Base-by-base conservation (phyloP, 2,329 filamentous ascomycete species). In the Microascus cirrosus region DNA sequence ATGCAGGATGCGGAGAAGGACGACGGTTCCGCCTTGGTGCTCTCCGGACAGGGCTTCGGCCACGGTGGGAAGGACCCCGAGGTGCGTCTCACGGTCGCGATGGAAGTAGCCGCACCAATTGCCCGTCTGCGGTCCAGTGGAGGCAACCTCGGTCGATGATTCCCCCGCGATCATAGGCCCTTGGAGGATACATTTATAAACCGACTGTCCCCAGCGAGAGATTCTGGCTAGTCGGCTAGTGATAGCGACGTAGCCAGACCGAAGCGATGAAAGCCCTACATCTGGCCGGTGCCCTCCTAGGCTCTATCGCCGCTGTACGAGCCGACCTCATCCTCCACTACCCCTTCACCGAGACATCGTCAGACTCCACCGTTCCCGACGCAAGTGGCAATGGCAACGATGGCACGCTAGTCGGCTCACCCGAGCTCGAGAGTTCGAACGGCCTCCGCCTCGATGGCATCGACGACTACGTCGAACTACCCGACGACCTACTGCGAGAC, bases 401-500 rank as follows among this genome's bases (percentile, higher is more conserved):
- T 32, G 64, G 61, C 28, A 61, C 56, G n/a, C 56, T 65, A n/a
- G 53, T 60, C n/a, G 63, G 64, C 34, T 57, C 53, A 4, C 60
- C 64, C n/a, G 52, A 51, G 15, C 34, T 65, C 7, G 13, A 45
- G 1, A 45, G 62, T 48, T 61, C 62, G 3, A 59, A 52, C 20
- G 60, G 65, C n/a, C 53, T 55, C 3, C 61, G 18, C 1, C 28
- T 66, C 52, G 64, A 66, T 50, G 64, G 64, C 39, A 53, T 61
- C 22, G 61, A 65, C 48, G 63, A 65, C 58, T 63, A 61, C 54
- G 60, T 66, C 12, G 50, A 58, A 24, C 62, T 66, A 11, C 64
- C 64, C 18, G 48, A 61, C 53, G 62, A 66, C 54, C 57, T 66
- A 12, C 52, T 63, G 18, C 45, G 58, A 8, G 60, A 60, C 20